A percentile compares a stretch with the other conserved stretches of the same genome.
Evolutionary conservation across 129 eudicot species (phyloP).

Genomic region (Tanacetum coccineum): DNA sequence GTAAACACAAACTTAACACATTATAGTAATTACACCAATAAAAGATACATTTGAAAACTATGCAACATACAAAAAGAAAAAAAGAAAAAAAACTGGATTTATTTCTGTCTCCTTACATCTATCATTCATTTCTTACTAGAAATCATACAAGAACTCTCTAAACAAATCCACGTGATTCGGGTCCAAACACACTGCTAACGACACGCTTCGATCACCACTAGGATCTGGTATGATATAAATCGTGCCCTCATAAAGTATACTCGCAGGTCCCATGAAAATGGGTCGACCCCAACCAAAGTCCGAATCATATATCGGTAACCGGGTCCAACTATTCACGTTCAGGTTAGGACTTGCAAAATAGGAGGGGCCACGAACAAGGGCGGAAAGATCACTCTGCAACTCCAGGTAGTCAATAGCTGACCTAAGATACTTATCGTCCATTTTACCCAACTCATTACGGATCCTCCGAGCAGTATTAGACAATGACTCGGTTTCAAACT

Average conservation of each 20-base stretch:
- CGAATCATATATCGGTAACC: conserved; percentile 47
- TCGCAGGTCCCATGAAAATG: conserved; percentile 51
- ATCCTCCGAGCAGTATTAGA: conserved; percentile 37
- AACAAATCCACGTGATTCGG: conserved; percentile 38
- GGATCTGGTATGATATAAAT: conserved; percentile 40
- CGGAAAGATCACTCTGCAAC: conserved; percentile 32
- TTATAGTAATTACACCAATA: too few relatives aligned
- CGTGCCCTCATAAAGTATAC: conserved; percentile 49
- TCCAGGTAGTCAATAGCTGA: conserved; percentile 59
- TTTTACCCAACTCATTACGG: conserved; percentile 35
- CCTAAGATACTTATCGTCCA: conserved; percentile 52
- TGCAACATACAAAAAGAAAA: too few relatives aligned
- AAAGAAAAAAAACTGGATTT: too few relatives aligned
- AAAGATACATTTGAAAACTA: too few relatives aligned
- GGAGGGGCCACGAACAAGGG: conserved; percentile 43
- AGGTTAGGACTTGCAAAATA: conserved; percentile 56
- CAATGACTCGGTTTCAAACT: conserved; percentile 37
- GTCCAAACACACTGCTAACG: conserved; percentile 44
- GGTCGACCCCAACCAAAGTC: conserved; percentile 83
- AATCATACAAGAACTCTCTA: conserved; percentile 36
- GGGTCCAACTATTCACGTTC: conserved; percentile 50
- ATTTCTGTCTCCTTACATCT: neutral
- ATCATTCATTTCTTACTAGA: neutral
- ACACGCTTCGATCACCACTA: conserved; percentile 36
- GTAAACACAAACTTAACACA: too few relatives aligned